Percentiles rank a stretch among this genome's conserved stretches.
These are phyloP conservation scores for Mortierella sp. DNA, from an alignment of 371 early-diverging fungal genomes.

Conservation along the genomic window DNA sequence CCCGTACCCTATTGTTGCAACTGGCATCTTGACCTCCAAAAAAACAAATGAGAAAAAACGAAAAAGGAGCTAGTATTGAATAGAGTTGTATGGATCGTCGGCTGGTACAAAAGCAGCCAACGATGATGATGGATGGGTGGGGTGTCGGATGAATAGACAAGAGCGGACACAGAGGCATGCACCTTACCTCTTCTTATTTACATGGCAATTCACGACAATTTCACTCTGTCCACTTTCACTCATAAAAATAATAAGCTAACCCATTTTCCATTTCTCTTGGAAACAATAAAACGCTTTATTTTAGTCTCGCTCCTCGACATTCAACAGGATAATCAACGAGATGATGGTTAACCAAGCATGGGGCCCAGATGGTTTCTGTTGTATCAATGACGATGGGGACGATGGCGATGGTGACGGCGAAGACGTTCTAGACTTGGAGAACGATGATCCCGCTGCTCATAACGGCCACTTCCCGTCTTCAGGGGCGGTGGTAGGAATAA, in stretches of 20 bases:
- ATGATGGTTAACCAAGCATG: conserved; percentile 30
- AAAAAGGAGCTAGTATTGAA: background rate
- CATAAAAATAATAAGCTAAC: no score
- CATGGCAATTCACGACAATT: no score
- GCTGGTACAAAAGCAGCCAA: background rate
- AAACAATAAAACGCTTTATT: background rate
- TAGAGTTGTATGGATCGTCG: background rate
- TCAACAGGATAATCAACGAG: conserved; percentile 38
- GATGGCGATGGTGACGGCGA: background rate
- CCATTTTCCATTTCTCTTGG: background rate
- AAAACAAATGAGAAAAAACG: background rate
- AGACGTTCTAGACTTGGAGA: background rate
- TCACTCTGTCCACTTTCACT: background rate
- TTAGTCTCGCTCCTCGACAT: conserved; percentile 36
- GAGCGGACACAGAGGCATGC: no score
- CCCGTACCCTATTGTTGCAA: background rate
- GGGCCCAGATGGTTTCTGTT: background rate
- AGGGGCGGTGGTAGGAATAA: background rate
- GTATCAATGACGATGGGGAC: background rate
- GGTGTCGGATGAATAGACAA: background rate
- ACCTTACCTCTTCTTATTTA: no score
- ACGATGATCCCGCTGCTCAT: background rate
- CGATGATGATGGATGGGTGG: background rate
- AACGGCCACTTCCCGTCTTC: background rate
- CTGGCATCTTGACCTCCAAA: no score